Conservation (phyloP, 495 filamentous ascomycete genomes). For the Pyronema domesticum region DNA sequence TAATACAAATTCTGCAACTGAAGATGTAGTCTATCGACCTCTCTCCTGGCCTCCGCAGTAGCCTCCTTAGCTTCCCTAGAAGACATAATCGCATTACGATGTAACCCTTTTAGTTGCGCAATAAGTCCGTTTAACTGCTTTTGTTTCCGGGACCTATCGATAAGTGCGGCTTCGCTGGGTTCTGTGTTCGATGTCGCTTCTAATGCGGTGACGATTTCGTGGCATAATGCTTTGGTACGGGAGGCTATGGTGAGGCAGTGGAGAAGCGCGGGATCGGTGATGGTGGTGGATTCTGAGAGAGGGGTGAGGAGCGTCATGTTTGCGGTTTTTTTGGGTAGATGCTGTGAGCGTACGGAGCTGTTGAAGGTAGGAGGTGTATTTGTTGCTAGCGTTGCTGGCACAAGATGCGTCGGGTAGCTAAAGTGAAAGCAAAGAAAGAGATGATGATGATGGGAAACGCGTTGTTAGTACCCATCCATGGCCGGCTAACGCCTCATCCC, state of each 20-base stretch:
- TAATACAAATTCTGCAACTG: constrained; percentile 93
- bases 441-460: too few relatives aligned
- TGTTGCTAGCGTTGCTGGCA: too few relatives aligned
- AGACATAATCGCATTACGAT: constrained; percentile 60
- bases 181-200: constrained; percentile 29
- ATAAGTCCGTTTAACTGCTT: constrained; percentile 65
- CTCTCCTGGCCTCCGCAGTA: constrained; percentile 72
- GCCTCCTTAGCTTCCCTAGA: constrained; percentile 72
- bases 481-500: too few relatives aligned
- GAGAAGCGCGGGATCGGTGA: not conserved
- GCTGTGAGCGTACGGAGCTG: too few relatives aligned
- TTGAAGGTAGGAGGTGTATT: too few relatives aligned
- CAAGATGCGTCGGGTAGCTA: too few relatives aligned
- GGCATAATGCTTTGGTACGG: constrained; percentile 53
- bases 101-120: constrained; percentile 61
- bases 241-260: constrained; percentile 53
- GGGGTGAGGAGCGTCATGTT: not conserved
- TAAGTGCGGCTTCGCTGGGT: constrained; percentile 33
- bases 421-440: too few relatives aligned
- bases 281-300: not conserved
- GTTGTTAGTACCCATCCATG: too few relatives aligned
- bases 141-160: constrained; percentile 55
- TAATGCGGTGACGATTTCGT: constrained; percentile 46
- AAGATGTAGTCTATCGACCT: constrained; percentile 80
- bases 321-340: not conserved